These are phyloP conservation scores for Backusella tuberculispora DNA, from an alignment of 192 early-diverging fungal genomes.

Conservation along the genomic window DNA sequence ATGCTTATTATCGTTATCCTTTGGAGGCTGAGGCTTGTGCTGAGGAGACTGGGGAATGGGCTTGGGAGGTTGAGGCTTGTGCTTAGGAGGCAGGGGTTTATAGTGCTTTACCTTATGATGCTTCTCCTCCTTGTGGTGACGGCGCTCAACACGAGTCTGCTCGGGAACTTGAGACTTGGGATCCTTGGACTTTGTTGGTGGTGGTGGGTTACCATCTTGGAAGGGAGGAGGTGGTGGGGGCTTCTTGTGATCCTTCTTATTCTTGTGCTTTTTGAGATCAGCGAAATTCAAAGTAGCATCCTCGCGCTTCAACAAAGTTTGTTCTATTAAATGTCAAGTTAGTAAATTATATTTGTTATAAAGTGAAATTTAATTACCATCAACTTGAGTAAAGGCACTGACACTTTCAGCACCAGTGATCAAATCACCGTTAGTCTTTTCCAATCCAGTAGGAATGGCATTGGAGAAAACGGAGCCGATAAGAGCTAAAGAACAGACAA, in stretches of 20 bases:
- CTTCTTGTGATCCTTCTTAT: not conserved
- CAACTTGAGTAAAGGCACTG: not conserved
- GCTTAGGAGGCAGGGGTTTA: too few species aligned
- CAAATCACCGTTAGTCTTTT: not conserved
- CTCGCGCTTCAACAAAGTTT: not conserved
- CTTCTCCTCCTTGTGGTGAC: not conserved
- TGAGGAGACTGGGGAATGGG: too few species aligned
- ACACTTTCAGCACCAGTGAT: not conserved
- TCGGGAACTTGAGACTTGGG: too few species aligned
- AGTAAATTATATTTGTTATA: not conserved
- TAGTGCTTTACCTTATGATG: not conserved
- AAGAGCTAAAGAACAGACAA: conserved; percentile 1
- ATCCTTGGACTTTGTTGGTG: not conserved
- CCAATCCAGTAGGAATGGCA: not conserved
- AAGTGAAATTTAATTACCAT: not conserved
- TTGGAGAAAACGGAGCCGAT: not conserved
- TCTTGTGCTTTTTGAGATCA: not conserved
- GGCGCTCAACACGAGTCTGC: not conserved
- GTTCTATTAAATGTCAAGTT: not conserved
- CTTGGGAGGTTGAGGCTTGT: too few species aligned
- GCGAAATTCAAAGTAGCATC: not conserved
- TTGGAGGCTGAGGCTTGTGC: too few species aligned
- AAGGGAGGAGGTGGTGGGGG: not conserved
- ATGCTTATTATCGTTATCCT: too few species aligned
- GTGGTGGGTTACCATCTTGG: not conserved